phyloP scores from a whole-genome alignment of 768 basidiomycete species.

The Lactarius deliciosus region DNA sequence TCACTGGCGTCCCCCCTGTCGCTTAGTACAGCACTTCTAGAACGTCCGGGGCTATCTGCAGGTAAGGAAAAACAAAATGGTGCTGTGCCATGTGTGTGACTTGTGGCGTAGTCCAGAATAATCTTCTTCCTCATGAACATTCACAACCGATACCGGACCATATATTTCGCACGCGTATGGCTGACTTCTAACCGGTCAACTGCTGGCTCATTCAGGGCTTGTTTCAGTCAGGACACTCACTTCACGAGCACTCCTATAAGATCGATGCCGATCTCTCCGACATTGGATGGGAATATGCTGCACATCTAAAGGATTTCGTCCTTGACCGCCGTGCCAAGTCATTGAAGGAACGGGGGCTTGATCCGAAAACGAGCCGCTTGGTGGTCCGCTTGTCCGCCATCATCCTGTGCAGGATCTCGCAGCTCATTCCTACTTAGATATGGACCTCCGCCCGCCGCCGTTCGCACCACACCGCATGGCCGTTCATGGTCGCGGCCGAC shows the following conservation, averaged over 20 bases:
- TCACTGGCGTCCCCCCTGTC: conserved; percentile 1
- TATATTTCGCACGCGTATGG: conserved; percentile 93
- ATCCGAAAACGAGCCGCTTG: conserved; percentile 57
- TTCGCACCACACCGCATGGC: conserved; percentile 96
- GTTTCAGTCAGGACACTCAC: conserved; percentile 88
- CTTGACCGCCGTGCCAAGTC: conserved; percentile 77
- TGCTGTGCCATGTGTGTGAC: conserved; percentile 8
- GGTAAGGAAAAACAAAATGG: conserved; percentile 40
- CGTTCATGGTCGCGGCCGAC: conserved; percentile 55
- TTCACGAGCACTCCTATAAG: conserved; percentile 98
- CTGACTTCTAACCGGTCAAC: conserved; percentile 34
- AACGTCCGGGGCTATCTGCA: conserved; percentile 88
- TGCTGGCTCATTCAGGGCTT: background rate
- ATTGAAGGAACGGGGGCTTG: conserved; percentile 67
- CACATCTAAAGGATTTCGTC: conserved; percentile 86
- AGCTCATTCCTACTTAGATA: conserved; percentile 51
- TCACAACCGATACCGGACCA: conserved; percentile 88
- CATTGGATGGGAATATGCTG: conserved; percentile 94
- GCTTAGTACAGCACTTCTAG: conserved; percentile 38
- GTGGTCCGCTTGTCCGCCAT: conserved; percentile 50
- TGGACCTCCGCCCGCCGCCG: conserved; percentile 96
- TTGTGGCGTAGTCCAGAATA: conserved; percentile 68
- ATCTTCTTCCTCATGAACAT: conserved; percentile 99
- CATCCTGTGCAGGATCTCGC: conserved; percentile 1
- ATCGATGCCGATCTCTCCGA: conserved; percentile 96